These are phyloP conservation scores for Spergularia marina DNA, from an alignment of 148 eudicot species.

Conservation along the genomic window DNA sequence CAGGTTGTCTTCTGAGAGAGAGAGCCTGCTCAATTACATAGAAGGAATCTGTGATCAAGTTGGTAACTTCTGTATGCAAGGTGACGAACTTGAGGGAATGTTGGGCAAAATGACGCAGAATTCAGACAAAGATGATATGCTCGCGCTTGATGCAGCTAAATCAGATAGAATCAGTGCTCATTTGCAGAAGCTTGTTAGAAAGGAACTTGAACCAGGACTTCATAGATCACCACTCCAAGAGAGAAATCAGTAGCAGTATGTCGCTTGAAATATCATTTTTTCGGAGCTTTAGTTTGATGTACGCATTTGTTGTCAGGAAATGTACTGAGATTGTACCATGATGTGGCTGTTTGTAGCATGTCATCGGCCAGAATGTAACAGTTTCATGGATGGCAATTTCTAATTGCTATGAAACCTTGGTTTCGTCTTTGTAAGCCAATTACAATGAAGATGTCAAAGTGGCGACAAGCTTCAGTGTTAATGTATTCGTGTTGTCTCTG, in stretches of 20 bases:
- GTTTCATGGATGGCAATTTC: neutral
- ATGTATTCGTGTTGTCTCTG: neutral
- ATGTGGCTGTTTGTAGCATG: constrained; percentile 14
- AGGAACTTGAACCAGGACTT: constrained; percentile 29
- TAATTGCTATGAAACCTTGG: neutral
- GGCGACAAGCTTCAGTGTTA: neutral
- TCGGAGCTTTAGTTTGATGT: constrained; percentile 8
- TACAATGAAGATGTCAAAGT: too few species aligned
- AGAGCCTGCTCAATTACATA: constrained; percentile 37
- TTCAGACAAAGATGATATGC: constrained; percentile 20
- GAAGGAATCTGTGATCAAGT: constrained; percentile 37
- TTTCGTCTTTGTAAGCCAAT: too few species aligned
- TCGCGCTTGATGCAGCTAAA: constrained; percentile 6
- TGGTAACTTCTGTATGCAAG: constrained; percentile 33
- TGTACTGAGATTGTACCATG: constrained; percentile 1
- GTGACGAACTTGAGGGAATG: constrained; percentile 42
- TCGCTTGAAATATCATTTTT: neutral
- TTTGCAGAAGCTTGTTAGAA: constrained; percentile 12
- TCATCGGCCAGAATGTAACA: neutral
- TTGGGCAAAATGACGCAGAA: constrained; percentile 31
- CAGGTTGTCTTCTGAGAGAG: constrained; percentile 39
- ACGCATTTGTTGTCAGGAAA: constrained; percentile 18
- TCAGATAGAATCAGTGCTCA: constrained; percentile 2
- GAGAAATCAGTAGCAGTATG: constrained; percentile 36
- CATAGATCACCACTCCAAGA: constrained; percentile 48